Percentiles rank a stretch among this genome's conserved stretches.
These are phyloP conservation scores for Ascochyta fabae DNA, from an alignment of 2,329 filamentous ascomycete species.

Conservation along the genomic window DNA sequence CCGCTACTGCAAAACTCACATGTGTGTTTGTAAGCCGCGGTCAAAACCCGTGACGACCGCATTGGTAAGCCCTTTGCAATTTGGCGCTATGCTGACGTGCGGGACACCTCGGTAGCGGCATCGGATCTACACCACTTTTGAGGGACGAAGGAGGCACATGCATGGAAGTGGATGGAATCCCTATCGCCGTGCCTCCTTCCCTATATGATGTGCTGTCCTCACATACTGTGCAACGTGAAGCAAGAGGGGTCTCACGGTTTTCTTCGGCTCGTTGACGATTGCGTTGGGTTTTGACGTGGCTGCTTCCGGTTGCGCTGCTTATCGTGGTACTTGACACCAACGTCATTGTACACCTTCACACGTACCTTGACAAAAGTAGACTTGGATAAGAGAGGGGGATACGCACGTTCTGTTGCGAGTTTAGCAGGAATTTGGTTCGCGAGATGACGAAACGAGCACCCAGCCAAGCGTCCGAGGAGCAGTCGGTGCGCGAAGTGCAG, in stretches of 20 bases:
- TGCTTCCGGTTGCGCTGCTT: not conserved
- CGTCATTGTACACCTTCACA: not conserved
- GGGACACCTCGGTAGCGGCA: conserved; percentile 10
- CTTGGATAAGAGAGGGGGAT: not conserved
- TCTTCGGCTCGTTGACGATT: not conserved
- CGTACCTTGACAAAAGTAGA: not conserved
- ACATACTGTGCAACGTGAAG: not conserved
- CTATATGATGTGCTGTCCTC: conserved; percentile 5
- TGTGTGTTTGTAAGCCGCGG: conserved; percentile 5
- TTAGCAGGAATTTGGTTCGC: not conserved
- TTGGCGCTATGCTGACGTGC: conserved; percentile 14
- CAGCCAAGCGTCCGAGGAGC: conserved; percentile 22
- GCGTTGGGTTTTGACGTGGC: not conserved
- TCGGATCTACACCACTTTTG: conserved; percentile 12
- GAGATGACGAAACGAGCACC: conserved; percentile 24
- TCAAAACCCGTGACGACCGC: not conserved
- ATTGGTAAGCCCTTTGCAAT: conserved; percentile 9
- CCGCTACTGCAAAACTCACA: no score
- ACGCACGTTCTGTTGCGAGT: not conserved
- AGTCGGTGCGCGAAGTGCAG: conserved; percentile 25
- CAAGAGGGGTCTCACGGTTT: not conserved
- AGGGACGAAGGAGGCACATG: conserved; percentile 4
- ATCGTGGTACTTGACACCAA: not conserved
- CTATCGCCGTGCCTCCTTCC: conserved; percentile 1
- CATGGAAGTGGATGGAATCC: conserved; percentile 1